A percentile compares a stretch with the other conserved stretches of the same genome.
These are phyloP conservation scores for Saposhnikovia divaricata DNA, from an alignment of 129 eudicot genomes.

Conservation along the genomic window DNA sequence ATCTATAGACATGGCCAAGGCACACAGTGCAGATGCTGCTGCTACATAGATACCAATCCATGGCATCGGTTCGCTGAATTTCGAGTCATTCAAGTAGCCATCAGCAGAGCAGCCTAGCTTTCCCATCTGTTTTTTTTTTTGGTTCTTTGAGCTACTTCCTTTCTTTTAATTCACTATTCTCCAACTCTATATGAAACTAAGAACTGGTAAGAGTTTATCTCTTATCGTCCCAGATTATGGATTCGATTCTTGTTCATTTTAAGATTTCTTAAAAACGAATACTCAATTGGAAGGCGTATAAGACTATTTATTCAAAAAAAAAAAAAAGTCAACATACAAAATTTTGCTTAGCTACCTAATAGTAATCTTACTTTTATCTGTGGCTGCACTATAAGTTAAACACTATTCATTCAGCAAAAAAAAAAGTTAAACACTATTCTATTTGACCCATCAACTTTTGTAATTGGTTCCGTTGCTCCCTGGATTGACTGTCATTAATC, in stretches of 20 bases:
- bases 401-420: not conserved
- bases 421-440: not conserved
- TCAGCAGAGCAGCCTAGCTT: constrained; percentile 38
- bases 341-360: not conserved
- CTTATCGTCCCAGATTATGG: rapidly evolving
- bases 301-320: too few species aligned
- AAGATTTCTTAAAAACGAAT: too few species aligned
- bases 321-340: not conserved
- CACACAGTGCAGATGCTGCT: constrained; percentile 31
- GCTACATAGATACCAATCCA: constrained; percentile 35
- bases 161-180: not conserved
- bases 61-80: constrained; percentile 31
- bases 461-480: not conserved
- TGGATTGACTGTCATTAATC: not conserved
- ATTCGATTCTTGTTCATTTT: too few species aligned
- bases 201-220: too few species aligned
- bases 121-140: constrained; percentile 16
- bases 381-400: not conserved
- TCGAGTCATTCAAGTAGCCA: constrained; percentile 27
- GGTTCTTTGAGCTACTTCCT: not conserved
- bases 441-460: not conserved
- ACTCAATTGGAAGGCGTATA: too few species aligned
- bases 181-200: not conserved
- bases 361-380: not conserved
- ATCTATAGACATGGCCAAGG: constrained; percentile 43